Base-by-base conservation (phyloP, 495 filamentous ascomycete species). In the Friedmanniomyces simplex region DNA sequence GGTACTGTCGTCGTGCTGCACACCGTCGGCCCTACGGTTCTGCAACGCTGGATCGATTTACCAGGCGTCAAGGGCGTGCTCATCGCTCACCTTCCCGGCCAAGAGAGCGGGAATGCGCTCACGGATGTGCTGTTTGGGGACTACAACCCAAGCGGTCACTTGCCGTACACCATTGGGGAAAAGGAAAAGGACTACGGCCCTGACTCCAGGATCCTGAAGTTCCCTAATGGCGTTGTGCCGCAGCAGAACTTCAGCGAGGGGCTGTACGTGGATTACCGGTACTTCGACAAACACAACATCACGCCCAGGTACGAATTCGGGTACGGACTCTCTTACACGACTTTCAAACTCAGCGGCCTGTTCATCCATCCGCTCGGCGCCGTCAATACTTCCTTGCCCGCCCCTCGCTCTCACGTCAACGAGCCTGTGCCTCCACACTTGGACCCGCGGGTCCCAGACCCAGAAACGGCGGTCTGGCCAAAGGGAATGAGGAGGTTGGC, bases 81-180 rank as follows among this genome's bases (percentile, higher is more conserved):
- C 10, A 78, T 94, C 52, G 91, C 89, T 21, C 87, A 96, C 62
- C 77, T 98, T 0, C 93, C 93, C 0, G 89, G 91, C 6, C 81
- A 96, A 70, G 91, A 96, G 68, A 91, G 86, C 37, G 91, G 91
- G 8, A 87, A 89, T 50, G 87, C 91, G 1, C 71, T 98, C 8
- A 77, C 79, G 0, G 89, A 96, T 66, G 77, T 98, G 14, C 73
- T 96, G 1, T 89, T 96, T 37, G 93, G 91, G 14, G 82, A 85
- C 14, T 76, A 85, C 20, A 94, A 95, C 64, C 90, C 89, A 1
- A 91, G 85, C 32, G 91, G 91, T 24, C 85, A 86, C 18, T 73
- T 97, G 2, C 91, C 91, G 0, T 97, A 91, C 69, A 97, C 93
- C 0, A 85, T 96, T 54, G 91, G 86, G 34, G 91, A 87, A 64